Evolutionary conservation across 148 eudicot species (phyloP).

Genomic region (Drosera capensis): DNA sequence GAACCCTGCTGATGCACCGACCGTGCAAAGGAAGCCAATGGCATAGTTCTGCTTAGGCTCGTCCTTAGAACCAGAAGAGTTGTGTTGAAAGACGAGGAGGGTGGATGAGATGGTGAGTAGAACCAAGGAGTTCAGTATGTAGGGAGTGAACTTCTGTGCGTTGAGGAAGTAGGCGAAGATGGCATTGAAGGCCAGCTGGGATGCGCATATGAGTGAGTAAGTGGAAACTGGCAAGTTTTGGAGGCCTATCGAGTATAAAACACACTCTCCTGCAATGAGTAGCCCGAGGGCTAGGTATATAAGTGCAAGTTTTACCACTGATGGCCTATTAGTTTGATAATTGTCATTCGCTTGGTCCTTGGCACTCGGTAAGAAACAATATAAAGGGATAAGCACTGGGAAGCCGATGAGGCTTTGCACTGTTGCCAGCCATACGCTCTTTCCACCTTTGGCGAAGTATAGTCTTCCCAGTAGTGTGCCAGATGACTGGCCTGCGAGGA

Average conservation of each 20-base stretch:
- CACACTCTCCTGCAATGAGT: conserved; percentile 19
- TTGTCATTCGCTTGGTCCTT: not conserved
- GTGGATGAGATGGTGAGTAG: conserved; percentile 45
- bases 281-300: conserved; percentile 23
- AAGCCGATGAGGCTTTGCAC: conserved; percentile 21
- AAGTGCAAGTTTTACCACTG: conserved; percentile 3
- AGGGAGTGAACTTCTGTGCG: conserved; percentile 48
- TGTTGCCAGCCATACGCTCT: conserved; percentile 30
- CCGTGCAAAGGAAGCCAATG: conserved; percentile 33
- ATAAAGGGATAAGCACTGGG: conserved; percentile 29
- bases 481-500: conserved; percentile 20
- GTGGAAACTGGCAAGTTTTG: conserved; percentile 48
- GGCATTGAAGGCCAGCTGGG: conserved; percentile 49
- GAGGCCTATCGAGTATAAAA: conserved; percentile 45
- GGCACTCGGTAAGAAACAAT: conserved; percentile 13
- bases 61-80: conserved; percentile 7
- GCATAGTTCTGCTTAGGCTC: conserved; percentile 14
- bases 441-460: conserved; percentile 32
- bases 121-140: conserved; percentile 37
- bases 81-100: conserved; percentile 26
- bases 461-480: conserved; percentile 23
- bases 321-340: conserved; percentile 1
- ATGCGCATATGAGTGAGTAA: conserved; percentile 39
- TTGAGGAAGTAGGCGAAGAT: conserved; percentile 41
- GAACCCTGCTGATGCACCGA: conserved; percentile 42